Evolutionary conservation across 108 stramenopile genomes (phyloP), one percentile per base, ranked within the genome.

Genomic region (Fistulifera pelliculosa): DNA sequence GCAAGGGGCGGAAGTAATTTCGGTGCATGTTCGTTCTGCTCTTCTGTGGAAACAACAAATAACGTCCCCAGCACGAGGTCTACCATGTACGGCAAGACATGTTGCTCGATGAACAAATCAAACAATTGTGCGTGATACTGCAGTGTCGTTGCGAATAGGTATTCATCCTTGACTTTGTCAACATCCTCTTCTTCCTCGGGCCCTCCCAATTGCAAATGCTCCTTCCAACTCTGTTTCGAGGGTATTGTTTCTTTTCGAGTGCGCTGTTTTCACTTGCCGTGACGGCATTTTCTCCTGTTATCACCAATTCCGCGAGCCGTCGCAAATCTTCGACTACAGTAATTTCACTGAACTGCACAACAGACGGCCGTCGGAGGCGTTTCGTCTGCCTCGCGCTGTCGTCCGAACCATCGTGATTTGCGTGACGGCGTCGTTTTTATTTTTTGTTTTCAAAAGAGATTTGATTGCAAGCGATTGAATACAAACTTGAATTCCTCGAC

Each of bases 61-160:
- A 71, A 69, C 19, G 41, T 65, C 41, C 88, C 88, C 5, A 68
- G 71, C n/a, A 80, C 54, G 16, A 90, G 68, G 26, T 74, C 70
- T 21, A 83, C 76, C 57, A 85, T 77, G 10, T 57, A 63, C 10
- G 62, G 71, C 41, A 90, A 55, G 14, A 70, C 80, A 47, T 86
- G 76, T 35, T 80, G 61, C 64, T 90, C 88, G 60, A 83, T 84
- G 55, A 90, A 90, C 10, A 64, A 41, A 45, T 90, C 84, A 61
- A 86, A 90, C 26, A 84, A 41, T 40, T 38, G 73, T 48, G n/a
- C 49, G 49, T 17, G 54, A 56, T 16, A 66, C 56, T 21, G 58
- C 57, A 26, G 43, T 44, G 44, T 48, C 39, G 19, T 35, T 17
- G 24, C 25, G 19, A 56, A 13, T 47, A 47, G 24, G 14, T 47